Evolutionary conservation across 306 rosid genomes (phyloP).

Genomic region (Cicer pinnatifidum): DNA sequence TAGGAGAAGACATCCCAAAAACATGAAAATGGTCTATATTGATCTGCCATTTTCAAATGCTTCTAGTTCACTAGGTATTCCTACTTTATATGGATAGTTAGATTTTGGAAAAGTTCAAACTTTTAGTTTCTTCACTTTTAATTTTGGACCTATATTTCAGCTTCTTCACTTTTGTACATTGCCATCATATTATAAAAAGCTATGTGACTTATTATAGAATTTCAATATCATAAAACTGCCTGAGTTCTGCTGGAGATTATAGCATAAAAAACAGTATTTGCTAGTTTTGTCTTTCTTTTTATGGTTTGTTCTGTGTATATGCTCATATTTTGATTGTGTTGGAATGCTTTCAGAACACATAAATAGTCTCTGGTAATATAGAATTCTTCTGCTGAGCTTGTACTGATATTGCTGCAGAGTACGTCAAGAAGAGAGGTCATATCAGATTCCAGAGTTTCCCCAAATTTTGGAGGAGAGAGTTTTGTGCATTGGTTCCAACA

Average conservation of each 20-base stretch:
- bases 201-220: constrained; percentile 12
- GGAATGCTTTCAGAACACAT: constrained; percentile 25
- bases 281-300: constrained; percentile 23
- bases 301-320: constrained; percentile 38
- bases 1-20: constrained; percentile 32
- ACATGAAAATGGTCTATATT: constrained; percentile 26
- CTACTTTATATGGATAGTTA: constrained; percentile 37
- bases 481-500: constrained; percentile 82
- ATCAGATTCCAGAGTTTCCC: constrained; percentile 68
- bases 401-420: constrained; percentile 67
- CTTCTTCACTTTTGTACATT: constrained; percentile 21
- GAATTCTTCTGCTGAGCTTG: constrained; percentile 39
- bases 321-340: constrained; percentile 30
- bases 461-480: constrained; percentile 69
- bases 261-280: constrained; percentile 18
- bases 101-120: neutral
- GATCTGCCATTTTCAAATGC: constrained; percentile 32
- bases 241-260: constrained; percentile 13
- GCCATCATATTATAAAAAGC: constrained; percentile 12
- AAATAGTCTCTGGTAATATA: constrained; percentile 21
- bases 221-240: constrained; percentile 5
- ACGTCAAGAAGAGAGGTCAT: constrained; percentile 68
- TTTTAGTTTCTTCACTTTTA: constrained; percentile 15
- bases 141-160: neutral
- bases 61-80: constrained; percentile 34